A percentile compares a stretch with the other conserved stretches of the same genome.
These are phyloP conservation scores for Cephalotrichum gorgonifer DNA, from an alignment of 2,329 filamentous ascomycete genomes.

Conservation along the genomic window DNA sequence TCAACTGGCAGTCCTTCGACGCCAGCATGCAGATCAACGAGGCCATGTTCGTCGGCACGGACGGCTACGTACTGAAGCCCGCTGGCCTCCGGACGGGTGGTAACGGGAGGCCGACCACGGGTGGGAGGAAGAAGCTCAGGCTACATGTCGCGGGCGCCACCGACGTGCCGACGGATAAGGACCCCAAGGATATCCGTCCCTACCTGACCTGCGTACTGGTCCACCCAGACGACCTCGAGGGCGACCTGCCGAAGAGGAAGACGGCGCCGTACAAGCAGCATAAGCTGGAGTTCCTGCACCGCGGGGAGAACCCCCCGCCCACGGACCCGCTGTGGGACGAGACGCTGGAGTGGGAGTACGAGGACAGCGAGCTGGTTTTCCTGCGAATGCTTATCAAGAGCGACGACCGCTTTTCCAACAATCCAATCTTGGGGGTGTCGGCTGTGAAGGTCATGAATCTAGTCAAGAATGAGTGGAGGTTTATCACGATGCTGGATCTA, in stretches of 20 bases:
- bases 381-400: constrained; percentile 56
- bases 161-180: constrained; percentile 43
- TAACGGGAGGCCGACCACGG: constrained; percentile 33
- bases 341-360: constrained; percentile 55
- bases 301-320: constrained; percentile 43
- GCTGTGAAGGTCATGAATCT: constrained; percentile 50
- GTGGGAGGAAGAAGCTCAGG: constrained; percentile 36
- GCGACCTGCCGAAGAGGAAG: constrained; percentile 47
- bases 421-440: constrained; percentile 51
- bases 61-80: constrained; percentile 58
- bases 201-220: constrained; percentile 57
- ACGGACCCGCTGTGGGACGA: constrained; percentile 59
- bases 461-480: constrained; percentile 46
- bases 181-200: constrained; percentile 44
- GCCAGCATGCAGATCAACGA: constrained; percentile 58
- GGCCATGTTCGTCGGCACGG: constrained; percentile 53
- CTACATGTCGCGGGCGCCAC: constrained; percentile 54
- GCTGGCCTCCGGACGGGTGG: constrained; percentile 46
- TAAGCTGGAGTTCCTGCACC: constrained; percentile 43
- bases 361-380: constrained; percentile 56
- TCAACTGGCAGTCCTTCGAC: constrained; percentile 62
- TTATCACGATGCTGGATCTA: constrained; percentile 54
- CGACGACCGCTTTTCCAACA: constrained; percentile 51
- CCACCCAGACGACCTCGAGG: constrained; percentile 41
- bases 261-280: constrained; percentile 51